Evolutionary conservation across 176 grass and related monocot genomes (phyloP), one percentile per base, ranked within the genome.

Genomic region (Aegilops sharonensis): DNA sequence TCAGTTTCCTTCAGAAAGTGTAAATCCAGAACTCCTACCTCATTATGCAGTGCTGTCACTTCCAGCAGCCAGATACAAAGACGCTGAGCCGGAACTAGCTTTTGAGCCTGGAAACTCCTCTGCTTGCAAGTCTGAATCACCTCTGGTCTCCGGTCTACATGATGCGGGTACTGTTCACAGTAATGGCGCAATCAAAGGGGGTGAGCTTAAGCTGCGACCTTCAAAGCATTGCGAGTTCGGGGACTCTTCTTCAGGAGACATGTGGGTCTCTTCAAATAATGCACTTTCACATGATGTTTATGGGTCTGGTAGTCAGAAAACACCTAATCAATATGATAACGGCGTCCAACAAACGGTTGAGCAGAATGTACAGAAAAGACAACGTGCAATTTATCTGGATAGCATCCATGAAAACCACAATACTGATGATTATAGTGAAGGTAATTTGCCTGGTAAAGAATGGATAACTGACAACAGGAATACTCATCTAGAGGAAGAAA

Each of bases 171-270:
- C 35, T 77, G 75, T 65, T 79, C 80, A 81, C 29, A 85, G 79
- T 78, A 91, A 52, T 40, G 85, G 35, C 69, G 80, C 89, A 60
- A 95, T 98, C 23, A 91, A 89, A 88, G 94, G 93, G 96, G 91
- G 96, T 68, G 93, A 94, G 89, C 93, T 98, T 73, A 98, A 98
- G 86, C n/a, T 57, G 39, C 85, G 96, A 66, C 91, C 97, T 52
- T 84, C 96, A 43, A 98, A 95, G 81, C 92, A 93, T 67, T 75
- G 6, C 57, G 87, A 75, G 75, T 76, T 71, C 8, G 72, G 67
- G 27, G 91, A 92, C 36, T 54, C 75, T 85, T 81, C 82, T 83
- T 72, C 31, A 47, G 85, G 64, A 83, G 89, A 89, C 45, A 42
- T 70, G 45, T 72, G 84, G 18, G 48, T 80, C 62, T 81, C 79